Evolutionary conservation across 2,329 filamentous ascomycete species (phyloP), one percentile per base, ranked within the genome.

Genomic region (Trichoderma koningiopsis): DNA sequence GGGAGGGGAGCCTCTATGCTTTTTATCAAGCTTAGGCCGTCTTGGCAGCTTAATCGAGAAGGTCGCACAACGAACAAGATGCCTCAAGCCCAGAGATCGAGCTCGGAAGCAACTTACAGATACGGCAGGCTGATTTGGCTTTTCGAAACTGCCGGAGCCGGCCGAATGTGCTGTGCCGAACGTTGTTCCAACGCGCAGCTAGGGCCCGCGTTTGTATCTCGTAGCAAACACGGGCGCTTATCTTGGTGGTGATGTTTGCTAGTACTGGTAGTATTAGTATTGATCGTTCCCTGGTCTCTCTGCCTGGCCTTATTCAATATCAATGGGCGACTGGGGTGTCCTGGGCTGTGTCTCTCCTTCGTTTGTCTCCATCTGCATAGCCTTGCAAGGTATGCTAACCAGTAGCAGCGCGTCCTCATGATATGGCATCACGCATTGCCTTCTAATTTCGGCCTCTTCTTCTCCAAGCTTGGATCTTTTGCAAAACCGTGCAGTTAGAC

Each of bases 71-170:
- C 16, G 43, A 37, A 6, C 60, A 14, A 63, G 33, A 53, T 53
- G 22, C 16, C 22, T 37, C 56, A 13, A 37, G 33, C 5, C 47
- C 1, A n/a, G 33, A 56, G 27, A 66, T 49, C 52, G 35, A 37
- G 52, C 52, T 65, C 67, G 66, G 66, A 43, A 62, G 55, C 16
- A 68, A 53, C 2, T 68, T 37, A 68, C 52, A 29, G 66, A 68
- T 68, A 68, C 35, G 66, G 66, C 57, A 68, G 66, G 66, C 66
- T 68, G 66, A 49, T 47, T 40, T 33, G 29, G 37, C 27, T 35
- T 19, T 43, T 65, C 37, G 37, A 66, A 57, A 66, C 63, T 66
- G 53, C 63, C 63, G 63, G 63, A 58, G 63, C 63, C 63, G 63
- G 35, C 63, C 63, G 63, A 47, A 58, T 40, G 63, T 27, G 11